phyloP scores from a whole-genome alignment of 2,329 filamentous ascomycete genomes.

The Thelonectria blattea region DNA sequence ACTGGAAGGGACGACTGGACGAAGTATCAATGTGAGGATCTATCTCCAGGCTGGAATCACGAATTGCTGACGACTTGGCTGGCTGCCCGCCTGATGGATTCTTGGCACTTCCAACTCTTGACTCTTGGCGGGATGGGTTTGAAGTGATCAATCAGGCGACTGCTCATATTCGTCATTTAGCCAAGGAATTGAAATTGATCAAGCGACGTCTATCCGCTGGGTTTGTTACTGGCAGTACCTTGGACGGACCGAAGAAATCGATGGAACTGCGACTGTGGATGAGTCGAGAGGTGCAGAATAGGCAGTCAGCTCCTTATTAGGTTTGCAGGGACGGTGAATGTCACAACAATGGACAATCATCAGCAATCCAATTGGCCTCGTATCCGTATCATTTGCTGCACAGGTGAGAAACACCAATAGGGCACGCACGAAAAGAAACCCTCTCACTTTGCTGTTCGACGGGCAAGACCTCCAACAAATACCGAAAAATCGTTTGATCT shows the following conservation, averaged over 20 bases:
- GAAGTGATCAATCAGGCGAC: neutral
- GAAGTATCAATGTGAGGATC: neutral
- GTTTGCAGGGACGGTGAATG: too few species aligned
- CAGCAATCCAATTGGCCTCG: constrained; percentile 5
- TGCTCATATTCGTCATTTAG: neutral
- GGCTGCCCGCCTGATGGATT: neutral
- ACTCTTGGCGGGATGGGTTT: constrained; percentile 10
- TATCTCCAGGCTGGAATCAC: neutral
- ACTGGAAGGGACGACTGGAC: neutral
- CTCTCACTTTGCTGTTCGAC: neutral
- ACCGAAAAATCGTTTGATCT: constrained; percentile 34
- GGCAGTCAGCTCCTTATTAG: too few species aligned
- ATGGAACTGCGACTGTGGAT: neutral
- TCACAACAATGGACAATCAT: neutral
- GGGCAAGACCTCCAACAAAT: constrained; percentile 28
- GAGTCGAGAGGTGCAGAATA: neutral
- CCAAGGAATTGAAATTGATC: neutral
- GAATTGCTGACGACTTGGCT: neutral
- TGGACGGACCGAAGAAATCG: neutral
- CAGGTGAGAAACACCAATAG: neutral
- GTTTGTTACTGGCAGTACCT: neutral
- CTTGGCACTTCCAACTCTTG: constrained; percentile 9
- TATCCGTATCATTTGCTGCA: constrained; percentile 11
- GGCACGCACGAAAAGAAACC: neutral
- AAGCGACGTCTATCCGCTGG: neutral